Conservation (phyloP, 1,284 basidiomycete species). For the Boletus mariae region DNA sequence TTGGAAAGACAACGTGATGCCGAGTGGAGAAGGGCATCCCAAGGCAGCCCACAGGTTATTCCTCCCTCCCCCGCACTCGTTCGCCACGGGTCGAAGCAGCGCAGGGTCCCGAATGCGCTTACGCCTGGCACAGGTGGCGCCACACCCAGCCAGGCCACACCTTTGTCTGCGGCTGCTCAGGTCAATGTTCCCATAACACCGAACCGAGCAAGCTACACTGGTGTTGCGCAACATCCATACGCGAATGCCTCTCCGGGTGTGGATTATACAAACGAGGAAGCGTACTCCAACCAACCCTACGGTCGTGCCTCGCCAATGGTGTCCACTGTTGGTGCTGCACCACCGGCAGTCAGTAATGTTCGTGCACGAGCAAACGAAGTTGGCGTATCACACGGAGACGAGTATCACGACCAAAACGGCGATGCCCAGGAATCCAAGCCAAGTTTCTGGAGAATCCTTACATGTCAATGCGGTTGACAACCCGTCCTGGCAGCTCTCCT, state of each 20-base stretch:
- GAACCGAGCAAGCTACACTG: conserved; percentile 42
- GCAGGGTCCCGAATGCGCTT: conserved; percentile 54
- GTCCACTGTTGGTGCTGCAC: conserved; percentile 58
- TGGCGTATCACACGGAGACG: conserved; percentile 58
- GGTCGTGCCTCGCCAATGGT: conserved; percentile 75
- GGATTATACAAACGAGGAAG: conserved; percentile 52
- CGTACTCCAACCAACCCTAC: conserved; percentile 52
- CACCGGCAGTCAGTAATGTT: conserved; percentile 67
- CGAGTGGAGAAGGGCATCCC: conserved; percentile 46
- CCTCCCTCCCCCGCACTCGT: conserved; percentile 74
- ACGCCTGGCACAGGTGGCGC: conserved; percentile 46
- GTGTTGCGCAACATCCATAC: conserved; percentile 58
- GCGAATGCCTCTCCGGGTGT: conserved; percentile 52
- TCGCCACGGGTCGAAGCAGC: conserved; percentile 66
- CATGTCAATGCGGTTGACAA: conserved; percentile 67
- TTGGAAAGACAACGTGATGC: conserved; percentile 47
- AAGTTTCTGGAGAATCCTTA: conserved; percentile 62
- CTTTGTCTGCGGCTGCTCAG: conserved; percentile 69
- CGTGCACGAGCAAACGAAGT: conserved; percentile 65
- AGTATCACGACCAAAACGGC: conserved; percentile 55
- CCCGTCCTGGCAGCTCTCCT: conserved; percentile 6
- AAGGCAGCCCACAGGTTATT: conserved; percentile 51
- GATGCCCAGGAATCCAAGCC: conserved; percentile 54
- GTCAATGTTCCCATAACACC: conserved; percentile 62
- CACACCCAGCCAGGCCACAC: conserved; percentile 53